phyloP scores from a whole-genome alignment of 345 rosid genomes.

The Camelina laxa region DNA sequence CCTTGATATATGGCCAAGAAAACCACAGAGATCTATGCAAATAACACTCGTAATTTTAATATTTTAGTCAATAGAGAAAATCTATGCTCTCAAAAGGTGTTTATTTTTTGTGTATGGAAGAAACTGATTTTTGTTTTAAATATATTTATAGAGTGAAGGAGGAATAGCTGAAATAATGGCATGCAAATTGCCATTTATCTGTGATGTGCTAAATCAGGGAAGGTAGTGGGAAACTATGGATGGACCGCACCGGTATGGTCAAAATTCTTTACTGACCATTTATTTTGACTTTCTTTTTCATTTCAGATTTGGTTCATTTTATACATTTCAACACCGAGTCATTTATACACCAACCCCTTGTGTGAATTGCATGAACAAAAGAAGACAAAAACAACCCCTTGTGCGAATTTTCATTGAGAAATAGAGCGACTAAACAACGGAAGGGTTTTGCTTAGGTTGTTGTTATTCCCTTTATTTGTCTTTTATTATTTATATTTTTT shows the following conservation, averaged over 20 bases:
- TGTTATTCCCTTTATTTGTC: background rate
- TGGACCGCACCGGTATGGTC: conserved; percentile 37
- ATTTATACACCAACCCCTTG: conserved; percentile 2
- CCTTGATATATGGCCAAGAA: conserved; percentile 29
- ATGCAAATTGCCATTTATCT: conserved; percentile 27
- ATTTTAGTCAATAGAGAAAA: conserved; percentile 5
- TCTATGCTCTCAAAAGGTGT: conserved; percentile 7
- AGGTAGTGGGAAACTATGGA: conserved; percentile 43
- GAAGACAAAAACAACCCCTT: background rate
- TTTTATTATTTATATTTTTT: no score
- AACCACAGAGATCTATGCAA: conserved; percentile 8
- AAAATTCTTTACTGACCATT: conserved; percentile 39
- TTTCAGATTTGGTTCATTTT: conserved; percentile 9
- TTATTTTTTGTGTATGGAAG: conserved; percentile 33
- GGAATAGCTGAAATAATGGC: conserved; percentile 5
- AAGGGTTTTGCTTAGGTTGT: background rate
- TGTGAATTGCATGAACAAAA: background rate
- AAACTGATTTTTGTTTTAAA: conserved; percentile 16
- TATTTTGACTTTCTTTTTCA: conserved; percentile 40
- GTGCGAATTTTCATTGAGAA: conserved; percentile 13
- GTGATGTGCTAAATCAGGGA: conserved; percentile 22
- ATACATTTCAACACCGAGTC: conserved; percentile 26
- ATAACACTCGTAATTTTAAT: conserved; percentile 14
- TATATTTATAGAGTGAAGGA: conserved; percentile 32
- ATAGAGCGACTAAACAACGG: background rate